Base-by-base conservation (phyloP, 305 asterid genomes). In the Rubia balearica region DNA sequence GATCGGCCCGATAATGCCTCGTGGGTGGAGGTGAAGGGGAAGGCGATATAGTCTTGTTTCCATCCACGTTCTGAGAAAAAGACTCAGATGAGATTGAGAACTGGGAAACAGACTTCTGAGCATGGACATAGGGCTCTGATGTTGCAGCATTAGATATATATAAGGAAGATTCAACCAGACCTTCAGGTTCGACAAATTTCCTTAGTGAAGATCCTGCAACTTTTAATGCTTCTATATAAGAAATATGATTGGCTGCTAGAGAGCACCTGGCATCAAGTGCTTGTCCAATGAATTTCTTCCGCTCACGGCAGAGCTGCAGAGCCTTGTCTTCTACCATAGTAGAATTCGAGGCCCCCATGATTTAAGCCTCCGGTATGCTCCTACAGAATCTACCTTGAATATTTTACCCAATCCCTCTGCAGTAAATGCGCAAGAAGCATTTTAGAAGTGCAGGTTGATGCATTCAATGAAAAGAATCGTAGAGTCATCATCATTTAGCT, bases 241-340 rank as follows among this genome's bases (percentile, higher is more conserved):
- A 82, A 78, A 88, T 74, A 79, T 94, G 99, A 71, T 90, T 89
- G 56, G 95, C 95, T 19, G 99, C 99, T 17, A 94, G 83, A 69
- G 90, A 87, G 75, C 99, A 94, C 84, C 99, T 85, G 64, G 98
- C 96, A 62, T 94, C 88, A 71, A 94, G 98, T 70, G 99, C 97
- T 81, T 89, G 98, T 82, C 90, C 89, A 87, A 94, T 88, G 70
- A 94, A 88, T 76, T 91, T 94, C 81, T 94, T 94, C 70, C 99
- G 76, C 65, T 95, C 96, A 21, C 96, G 97, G 76, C 99, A 94
- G 71, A 94, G 96, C 84, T 88, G 87, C 80, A 91, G 79, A 75
- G 90, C 89, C 71, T 89, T 88, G 83, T 91, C 97, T 81, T 94
- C 99, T 71, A 89, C 99, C 66, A 80, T 53, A 79, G 83, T 85